These are phyloP conservation scores for Emmonsiellopsis sp. DNA, from an alignment of 2,329 filamentous ascomycete species.

Conservation along the genomic window DNA sequence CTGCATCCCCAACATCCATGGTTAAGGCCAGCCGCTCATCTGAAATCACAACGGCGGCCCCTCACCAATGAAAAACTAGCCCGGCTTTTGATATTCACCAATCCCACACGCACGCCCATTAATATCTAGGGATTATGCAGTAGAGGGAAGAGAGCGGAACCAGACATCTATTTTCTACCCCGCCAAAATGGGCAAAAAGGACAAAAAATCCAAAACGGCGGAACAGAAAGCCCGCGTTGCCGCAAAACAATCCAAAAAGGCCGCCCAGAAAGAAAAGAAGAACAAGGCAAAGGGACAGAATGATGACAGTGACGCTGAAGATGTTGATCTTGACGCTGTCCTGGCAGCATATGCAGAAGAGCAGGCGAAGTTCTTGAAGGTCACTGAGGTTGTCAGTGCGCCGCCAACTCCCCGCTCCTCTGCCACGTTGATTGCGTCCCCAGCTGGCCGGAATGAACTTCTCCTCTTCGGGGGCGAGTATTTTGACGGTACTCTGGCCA, in stretches of 20 bases:
- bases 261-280: slow-evolving; percentile 67
- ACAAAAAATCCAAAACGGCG: slow-evolving; percentile 49
- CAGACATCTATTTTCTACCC: not conserved
- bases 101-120: not conserved
- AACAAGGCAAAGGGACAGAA: slow-evolving; percentile 57
- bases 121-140: not conserved
- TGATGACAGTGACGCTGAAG: slow-evolving; percentile 81
- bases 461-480: slow-evolving; percentile 93
- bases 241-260: slow-evolving; percentile 80
- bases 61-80: too few relatives aligned
- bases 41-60: too few relatives aligned
- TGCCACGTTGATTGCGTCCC: slow-evolving; percentile 73
- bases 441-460: slow-evolving; percentile 76
- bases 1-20: too few relatives aligned
- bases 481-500: slow-evolving; percentile 80
- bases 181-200: slow-evolving; percentile 42
- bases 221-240: slow-evolving; percentile 49
- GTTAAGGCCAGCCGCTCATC: too few relatives aligned
- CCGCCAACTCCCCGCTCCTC: slow-evolving; percentile 74
- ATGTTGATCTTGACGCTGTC: slow-evolving; percentile 86
- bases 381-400: slow-evolving; percentile 68
- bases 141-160: not conserved
- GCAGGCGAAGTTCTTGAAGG: slow-evolving; percentile 88
- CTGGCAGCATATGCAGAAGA: slow-evolving; percentile 86
- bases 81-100: too few relatives aligned